These are phyloP conservation scores for Atkinsonella hypoxylon DNA, from an alignment of 2,329 filamentous ascomycete species.

Conservation along the genomic window DNA sequence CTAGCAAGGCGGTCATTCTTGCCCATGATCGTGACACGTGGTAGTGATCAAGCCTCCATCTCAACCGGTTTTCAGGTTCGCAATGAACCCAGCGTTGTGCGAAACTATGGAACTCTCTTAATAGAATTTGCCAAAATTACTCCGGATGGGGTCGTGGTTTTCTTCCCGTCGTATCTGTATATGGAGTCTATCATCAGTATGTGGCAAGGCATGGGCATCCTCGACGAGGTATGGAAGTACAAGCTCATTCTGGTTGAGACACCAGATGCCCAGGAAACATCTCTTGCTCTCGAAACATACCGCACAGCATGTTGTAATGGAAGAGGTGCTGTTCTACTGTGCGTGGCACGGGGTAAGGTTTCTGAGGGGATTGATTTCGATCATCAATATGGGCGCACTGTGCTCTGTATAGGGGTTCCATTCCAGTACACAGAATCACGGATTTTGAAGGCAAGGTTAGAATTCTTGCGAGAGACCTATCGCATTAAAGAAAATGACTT, in stretches of 20 bases:
- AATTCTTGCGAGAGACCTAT: slow-evolving; percentile 95
- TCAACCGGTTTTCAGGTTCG: slow-evolving; percentile 91
- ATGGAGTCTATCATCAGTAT: slow-evolving; percentile 99
- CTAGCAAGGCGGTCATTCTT: slow-evolving; percentile 88
- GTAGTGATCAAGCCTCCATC: slow-evolving; percentile 85
- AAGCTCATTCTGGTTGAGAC: slow-evolving; percentile 97
- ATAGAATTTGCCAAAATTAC: slow-evolving; percentile 95
- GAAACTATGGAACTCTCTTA: slow-evolving; percentile 87
- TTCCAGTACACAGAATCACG: slow-evolving; percentile 98
- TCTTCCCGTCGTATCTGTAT: slow-evolving; percentile 96
- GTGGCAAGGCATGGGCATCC: slow-evolving; percentile 97
- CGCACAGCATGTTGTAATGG: slow-evolving; percentile 96
- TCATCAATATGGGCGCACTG: slow-evolving; percentile 92
- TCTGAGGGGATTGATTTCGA: slow-evolving; percentile 98
- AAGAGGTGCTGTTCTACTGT: slow-evolving; percentile 81
- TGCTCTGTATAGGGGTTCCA: slow-evolving; percentile 90
- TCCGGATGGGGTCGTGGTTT: slow-evolving; percentile 95
- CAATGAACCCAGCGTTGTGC: slow-evolving; percentile 91
- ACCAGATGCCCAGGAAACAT: slow-evolving; percentile 93
- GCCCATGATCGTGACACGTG: slow-evolving; percentile 93
- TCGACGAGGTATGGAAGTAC: slow-evolving; percentile 98
- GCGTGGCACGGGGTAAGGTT: slow-evolving; percentile 93
- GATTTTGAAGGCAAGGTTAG: slow-evolving; percentile 87
- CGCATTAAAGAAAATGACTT: slow-evolving; percentile 96
- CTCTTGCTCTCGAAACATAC: slow-evolving; percentile 89